Evolutionary conservation across 495 filamentous ascomycete genomes (phyloP), one percentile per base, ranked within the genome.

Genomic region (Jackrogersella minutella): DNA sequence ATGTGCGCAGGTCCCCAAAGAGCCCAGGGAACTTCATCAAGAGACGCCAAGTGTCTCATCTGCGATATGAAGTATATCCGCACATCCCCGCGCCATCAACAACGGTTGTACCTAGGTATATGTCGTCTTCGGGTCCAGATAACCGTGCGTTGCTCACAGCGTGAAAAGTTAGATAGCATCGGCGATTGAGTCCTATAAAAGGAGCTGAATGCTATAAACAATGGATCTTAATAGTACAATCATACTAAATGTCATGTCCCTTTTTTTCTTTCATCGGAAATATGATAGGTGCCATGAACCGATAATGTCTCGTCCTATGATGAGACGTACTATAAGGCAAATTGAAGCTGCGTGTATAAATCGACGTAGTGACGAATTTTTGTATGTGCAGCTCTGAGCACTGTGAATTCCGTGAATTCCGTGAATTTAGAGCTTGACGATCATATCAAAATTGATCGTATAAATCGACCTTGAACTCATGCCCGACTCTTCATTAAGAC

Each of bases 301-400:
- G 11, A 10, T 39, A 31, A n/a, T n/a, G n/a, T n/a, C 13, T 31
- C 19, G 11, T 33, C 11, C 11, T 41, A 13, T 28, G 31, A 19
- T 17, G 31, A 49, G 31, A 37, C 8, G 41, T 50, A 16, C 28
- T 28, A 37, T 52, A 3, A 33, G 31, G 31, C 51, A 26, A 51
- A 46, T 24, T 26, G 33, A 50, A 34, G 28, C 3, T 8, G 33
- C n/a, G 28, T 53, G 26, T 58, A 52, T 49, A 44, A 24, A 24
- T 50, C 34, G 31, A 39, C 17, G 6, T 55, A 9, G 46, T 11
- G 30, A 46, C 44, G 37, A 57, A 26, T 0, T 14, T 22, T 43
- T 39, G 52, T 17, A 61, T 61, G 58, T 36, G 52, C 53, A 26
- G 28, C 21, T 17, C 33, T n/a, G n/a, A n/a, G n/a, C n/a, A n/a